Conservation (phyloP, 2,329 filamentous ascomycete genomes). For the Apiospora phragmitis region DNA sequence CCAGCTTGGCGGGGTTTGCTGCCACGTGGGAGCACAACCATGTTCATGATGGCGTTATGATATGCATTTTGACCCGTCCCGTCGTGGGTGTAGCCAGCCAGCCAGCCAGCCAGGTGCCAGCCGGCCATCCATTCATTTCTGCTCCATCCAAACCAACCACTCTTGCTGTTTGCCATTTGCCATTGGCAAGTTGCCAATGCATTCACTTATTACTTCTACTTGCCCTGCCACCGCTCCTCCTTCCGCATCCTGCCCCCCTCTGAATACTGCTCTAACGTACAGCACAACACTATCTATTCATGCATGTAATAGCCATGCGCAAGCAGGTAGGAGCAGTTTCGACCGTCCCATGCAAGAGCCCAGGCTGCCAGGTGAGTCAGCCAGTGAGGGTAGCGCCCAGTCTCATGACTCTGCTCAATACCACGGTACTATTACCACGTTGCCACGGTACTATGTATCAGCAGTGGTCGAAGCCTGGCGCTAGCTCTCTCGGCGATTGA, state of each 20-base stretch:
- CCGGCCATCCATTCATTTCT: neutral
- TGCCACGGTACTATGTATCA: neutral
- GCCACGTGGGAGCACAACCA: slow-evolving; percentile 7
- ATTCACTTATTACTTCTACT: neutral
- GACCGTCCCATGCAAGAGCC: neutral
- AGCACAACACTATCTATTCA: neutral
- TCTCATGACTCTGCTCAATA: neutral
- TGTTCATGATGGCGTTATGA: slow-evolving; percentile 8
- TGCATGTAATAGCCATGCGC: neutral
- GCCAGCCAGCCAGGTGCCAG: neutral
- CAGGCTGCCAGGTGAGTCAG: neutral
- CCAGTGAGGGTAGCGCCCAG: neutral
- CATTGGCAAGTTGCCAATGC: neutral
- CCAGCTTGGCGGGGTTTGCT: slow-evolving; percentile 2
- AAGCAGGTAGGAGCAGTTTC: neutral
- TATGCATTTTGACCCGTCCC: neutral
- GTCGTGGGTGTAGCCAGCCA: neutral
- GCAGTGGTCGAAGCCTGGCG: neutral
- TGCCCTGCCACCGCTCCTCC: neutral
- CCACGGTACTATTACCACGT: neutral
- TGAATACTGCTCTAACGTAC: neutral
- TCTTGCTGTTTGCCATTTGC: neutral
- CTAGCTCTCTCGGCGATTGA: neutral
- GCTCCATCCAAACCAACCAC: neutral
- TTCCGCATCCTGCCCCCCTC: neutral